phyloP scores from a whole-genome alignment of 495 filamentous ascomycete species.

The Wilcoxina mikolae region DNA sequence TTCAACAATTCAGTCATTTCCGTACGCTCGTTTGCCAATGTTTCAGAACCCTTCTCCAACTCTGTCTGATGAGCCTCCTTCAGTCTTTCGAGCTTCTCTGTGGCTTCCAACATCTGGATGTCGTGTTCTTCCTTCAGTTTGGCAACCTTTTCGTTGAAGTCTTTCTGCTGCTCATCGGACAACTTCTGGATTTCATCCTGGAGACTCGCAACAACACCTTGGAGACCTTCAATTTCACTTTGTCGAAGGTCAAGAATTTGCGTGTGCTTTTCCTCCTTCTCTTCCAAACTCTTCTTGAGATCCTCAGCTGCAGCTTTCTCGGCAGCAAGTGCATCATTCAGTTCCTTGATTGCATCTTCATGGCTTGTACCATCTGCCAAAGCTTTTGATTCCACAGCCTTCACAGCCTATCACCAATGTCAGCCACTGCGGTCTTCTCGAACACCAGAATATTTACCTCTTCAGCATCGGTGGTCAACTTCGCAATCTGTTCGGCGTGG shows the following conservation, averaged over 20 bases:
- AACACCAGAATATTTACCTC: conserved; percentile 17
- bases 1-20: conserved; percentile 12
- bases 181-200: conserved; percentile 34
- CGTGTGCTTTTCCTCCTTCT: conserved; percentile 33
- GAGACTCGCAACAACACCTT: conserved; percentile 35
- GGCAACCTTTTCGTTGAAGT: conserved; percentile 26
- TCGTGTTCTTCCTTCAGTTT: conserved; percentile 35
- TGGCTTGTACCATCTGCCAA: conserved; percentile 13
- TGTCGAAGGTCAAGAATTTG: conserved; percentile 23
- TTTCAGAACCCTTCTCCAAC: conserved; percentile 19
- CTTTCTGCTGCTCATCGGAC: conserved; percentile 33
- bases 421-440: neutral
- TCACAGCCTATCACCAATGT: conserved; percentile 9
- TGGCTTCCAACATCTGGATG: conserved; percentile 16
- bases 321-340: conserved; percentile 21
- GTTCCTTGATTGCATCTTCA: conserved; percentile 16
- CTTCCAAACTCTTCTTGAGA: conserved; percentile 21
- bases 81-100: conserved; percentile 20
- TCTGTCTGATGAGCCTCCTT: conserved; percentile 24
- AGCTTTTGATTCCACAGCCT: conserved; percentile 12
- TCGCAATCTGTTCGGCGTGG: conserved; percentile 24
- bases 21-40: conserved; percentile 13
- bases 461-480: conserved; percentile 14
- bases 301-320: conserved; percentile 16
- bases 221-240: conserved; percentile 31